Evolutionary conservation across 2,329 filamentous ascomycete genomes (phyloP).

Genomic region (Fusarium euwallaceae): DNA sequence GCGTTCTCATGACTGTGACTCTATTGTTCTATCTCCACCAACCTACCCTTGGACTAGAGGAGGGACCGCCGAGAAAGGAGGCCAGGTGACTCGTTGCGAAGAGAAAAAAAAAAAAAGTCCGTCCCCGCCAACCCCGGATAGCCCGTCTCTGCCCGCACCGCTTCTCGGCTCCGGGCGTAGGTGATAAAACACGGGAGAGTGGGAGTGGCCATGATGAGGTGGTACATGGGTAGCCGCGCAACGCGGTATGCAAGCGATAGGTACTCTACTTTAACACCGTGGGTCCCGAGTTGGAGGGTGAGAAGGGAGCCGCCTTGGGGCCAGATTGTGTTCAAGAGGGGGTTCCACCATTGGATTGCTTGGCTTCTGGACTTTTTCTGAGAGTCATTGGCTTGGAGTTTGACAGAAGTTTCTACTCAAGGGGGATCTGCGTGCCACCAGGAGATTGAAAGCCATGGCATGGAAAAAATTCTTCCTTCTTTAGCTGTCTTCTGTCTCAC

Average conservation of each 20-base stretch:
- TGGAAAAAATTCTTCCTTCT: not conserved
- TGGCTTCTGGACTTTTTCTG: conserved; percentile 4
- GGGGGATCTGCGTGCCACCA: conserved; percentile 1
- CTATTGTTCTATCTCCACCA: conserved; percentile 18
- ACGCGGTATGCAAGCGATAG: conserved; percentile 1
- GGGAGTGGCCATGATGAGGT: conserved; percentile 6
- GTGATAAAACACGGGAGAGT: not conserved
- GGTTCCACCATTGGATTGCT: no score
- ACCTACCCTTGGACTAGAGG: conserved; percentile 2
- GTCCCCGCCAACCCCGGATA: conserved; percentile 38
- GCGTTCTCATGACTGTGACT: conserved; percentile 4
- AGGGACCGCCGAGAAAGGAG: conserved; percentile 11
- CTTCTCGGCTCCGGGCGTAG: conserved; percentile 38
- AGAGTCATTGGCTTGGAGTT: not conserved
- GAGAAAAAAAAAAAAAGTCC: conserved; percentile 24
- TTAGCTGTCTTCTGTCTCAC: not conserved
- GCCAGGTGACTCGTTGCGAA: conserved; percentile 30
- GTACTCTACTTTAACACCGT: not conserved
- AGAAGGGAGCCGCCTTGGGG: not conserved
- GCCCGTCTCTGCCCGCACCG: conserved; percentile 47
- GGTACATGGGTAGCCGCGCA: conserved; percentile 29
- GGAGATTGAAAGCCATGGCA: not conserved
- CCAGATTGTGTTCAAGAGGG: not conserved
- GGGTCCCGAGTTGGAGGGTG: not conserved
- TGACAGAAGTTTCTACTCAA: not conserved